phyloP scores from a whole-genome alignment of 2,329 filamentous ascomycete genomes.

The Penicillium brasilianum region DNA sequence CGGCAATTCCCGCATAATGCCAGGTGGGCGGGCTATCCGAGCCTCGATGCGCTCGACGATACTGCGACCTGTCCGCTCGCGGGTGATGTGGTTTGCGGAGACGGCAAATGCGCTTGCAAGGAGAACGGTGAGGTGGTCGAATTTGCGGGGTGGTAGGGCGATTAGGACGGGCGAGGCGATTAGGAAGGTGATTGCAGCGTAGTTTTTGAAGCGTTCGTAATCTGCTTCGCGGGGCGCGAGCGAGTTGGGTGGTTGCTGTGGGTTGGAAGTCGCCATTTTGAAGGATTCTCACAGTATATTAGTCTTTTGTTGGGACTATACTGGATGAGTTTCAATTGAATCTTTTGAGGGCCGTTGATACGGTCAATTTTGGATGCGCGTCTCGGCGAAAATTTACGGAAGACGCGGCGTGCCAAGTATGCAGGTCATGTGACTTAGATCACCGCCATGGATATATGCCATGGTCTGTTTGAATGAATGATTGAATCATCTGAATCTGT shows the following conservation, averaged over 20 bases:
- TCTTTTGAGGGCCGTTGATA: background rate
- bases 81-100: conserved; percentile 46
- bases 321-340: background rate
- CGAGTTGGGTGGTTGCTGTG: conserved; percentile 13
- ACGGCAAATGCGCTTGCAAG: conserved; percentile 46
- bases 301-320: background rate
- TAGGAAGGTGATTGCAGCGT: conserved; percentile 46
- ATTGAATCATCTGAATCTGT: background rate
- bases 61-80: conserved; percentile 44
- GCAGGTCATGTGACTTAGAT: conserved; percentile 29
- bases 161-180: conserved; percentile 40
- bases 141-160: conserved; percentile 45
- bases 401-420: conserved; percentile 2
- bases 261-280: conserved; percentile 22
- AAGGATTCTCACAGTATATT: background rate
- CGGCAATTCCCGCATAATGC: conserved; percentile 32
- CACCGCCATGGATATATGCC: too few relatives aligned
- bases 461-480: too few relatives aligned
- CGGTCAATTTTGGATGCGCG: background rate
- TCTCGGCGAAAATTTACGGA: conserved; percentile 28
- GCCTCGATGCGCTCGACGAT: conserved; percentile 41
- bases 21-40: conserved; percentile 27
- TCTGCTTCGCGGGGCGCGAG: conserved; percentile 39
- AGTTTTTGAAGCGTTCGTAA: conserved; percentile 48
- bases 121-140: conserved; percentile 45